Evolutionary conservation across 23 red algal species (phyloP).

Genomic region (Agarophyton chilense): DNA sequence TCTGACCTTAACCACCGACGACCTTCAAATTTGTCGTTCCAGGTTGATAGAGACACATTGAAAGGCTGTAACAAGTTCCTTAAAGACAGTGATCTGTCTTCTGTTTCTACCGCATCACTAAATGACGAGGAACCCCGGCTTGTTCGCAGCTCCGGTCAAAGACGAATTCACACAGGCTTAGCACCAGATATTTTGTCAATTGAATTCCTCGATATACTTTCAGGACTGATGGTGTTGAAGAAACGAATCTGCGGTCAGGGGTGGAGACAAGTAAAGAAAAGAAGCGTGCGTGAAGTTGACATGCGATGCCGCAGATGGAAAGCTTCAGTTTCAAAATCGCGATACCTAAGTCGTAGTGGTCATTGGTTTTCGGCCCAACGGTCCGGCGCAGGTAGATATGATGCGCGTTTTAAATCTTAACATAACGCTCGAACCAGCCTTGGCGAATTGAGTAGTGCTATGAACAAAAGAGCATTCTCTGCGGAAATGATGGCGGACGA

Average conservation of each 20-base stretch:
- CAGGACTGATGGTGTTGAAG: too few relatives aligned
- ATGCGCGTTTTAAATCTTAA: neutral
- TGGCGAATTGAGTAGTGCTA: neutral
- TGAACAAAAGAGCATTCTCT: conserved; percentile 5
- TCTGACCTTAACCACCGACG: neutral
- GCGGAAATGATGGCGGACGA: neutral
- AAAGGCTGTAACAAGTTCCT: neutral
- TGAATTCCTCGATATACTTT: neutral
- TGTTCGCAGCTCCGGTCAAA: too few relatives aligned
- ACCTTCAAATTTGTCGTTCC: neutral
- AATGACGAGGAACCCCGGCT: too few relatives aligned
- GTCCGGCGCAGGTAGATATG: neutral
- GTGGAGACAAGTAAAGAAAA: neutral
- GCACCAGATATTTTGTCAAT: neutral
- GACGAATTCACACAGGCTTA: conserved; percentile 10
- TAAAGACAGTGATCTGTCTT: neutral
- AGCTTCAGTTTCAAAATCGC: neutral
- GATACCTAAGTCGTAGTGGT: too few relatives aligned
- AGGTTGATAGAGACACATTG: neutral
- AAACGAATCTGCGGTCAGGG: neutral
- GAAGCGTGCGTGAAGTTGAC: neutral
- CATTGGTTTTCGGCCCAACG: neutral
- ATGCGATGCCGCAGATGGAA: neutral
- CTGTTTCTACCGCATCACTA: too few relatives aligned
- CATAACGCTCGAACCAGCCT: neutral